A percentile compares a stretch with the other conserved stretches of the same genome.
phyloP scores from a whole-genome alignment of 2,329 filamentous ascomycete species.

The Fusarium scirpi region DNA sequence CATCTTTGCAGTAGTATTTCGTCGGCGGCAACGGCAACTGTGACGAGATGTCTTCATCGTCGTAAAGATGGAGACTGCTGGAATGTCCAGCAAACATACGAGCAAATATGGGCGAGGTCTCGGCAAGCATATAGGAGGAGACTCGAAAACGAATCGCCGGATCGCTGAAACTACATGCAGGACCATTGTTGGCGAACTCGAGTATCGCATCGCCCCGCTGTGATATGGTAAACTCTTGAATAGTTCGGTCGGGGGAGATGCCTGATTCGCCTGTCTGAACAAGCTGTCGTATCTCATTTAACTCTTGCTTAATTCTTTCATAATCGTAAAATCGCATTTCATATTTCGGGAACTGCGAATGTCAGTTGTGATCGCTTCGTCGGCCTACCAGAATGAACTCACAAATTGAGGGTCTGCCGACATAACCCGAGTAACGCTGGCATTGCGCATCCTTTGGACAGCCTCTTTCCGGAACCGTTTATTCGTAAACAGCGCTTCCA shows the following conservation, averaged over 20 bases:
- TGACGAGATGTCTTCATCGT: conserved; percentile 53
- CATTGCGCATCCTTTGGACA: conserved; percentile 61
- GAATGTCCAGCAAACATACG: conserved; percentile 57
- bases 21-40: conserved; percentile 54
- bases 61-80: conserved; percentile 50
- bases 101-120: conserved; percentile 65
- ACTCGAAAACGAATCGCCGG: conserved; percentile 64
- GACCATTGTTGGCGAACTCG: conserved; percentile 61
- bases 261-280: conserved; percentile 57
- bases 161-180: conserved; percentile 48
- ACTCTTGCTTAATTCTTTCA: conserved; percentile 58
- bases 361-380: conserved; percentile 14
- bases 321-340: conserved; percentile 62
- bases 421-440: conserved; percentile 57
- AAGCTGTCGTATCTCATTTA: conserved; percentile 55
- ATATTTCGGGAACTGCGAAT: conserved; percentile 56
- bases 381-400: conserved; percentile 20
- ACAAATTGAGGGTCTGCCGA: conserved; percentile 60
- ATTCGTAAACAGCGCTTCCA: conserved; percentile 58
- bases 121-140: conserved; percentile 62
- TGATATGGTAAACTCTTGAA: conserved; percentile 59
- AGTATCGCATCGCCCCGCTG: conserved; percentile 62
- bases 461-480: conserved; percentile 57
- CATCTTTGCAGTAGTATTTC: conserved; percentile 57
- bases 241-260: conserved; percentile 53